A percentile compares a stretch with the other conserved stretches of the same genome.
These are phyloP conservation scores for Aegilops sharonensis DNA, from an alignment of 176 grass and related monocot genomes.

Conservation along the genomic window DNA sequence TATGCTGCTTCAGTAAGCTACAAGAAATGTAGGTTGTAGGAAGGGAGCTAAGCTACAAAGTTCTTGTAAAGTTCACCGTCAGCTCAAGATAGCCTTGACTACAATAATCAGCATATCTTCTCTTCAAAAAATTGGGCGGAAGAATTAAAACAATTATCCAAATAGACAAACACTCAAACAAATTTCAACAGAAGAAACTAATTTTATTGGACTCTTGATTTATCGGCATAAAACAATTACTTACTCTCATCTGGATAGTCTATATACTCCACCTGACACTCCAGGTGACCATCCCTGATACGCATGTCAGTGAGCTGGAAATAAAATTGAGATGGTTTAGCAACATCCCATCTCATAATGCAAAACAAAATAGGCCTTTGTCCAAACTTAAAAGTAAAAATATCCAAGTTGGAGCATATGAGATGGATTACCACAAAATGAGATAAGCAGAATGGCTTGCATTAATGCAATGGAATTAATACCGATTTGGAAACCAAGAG, in stretches of 20 bases:
- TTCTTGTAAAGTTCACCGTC: too few species aligned
- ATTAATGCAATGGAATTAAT: background rate
- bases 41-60: too few species aligned
- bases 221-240: constrained; percentile 19
- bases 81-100: too few species aligned
- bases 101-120: too few species aligned
- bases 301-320: constrained; percentile 43
- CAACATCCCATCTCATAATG: background rate
- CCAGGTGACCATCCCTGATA: constrained; percentile 17
- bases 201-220: background rate
- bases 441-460: background rate
- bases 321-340: background rate
- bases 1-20: too few species aligned
- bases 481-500: background rate
- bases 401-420: background rate
- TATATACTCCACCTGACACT: constrained; percentile 42
- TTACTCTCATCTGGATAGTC: constrained; percentile 76
- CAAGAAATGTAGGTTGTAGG: too few species aligned
- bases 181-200: background rate
- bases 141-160: background rate
- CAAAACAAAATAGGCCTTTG: background rate
- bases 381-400: background rate
- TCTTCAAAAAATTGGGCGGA: too few species aligned
- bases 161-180: background rate
- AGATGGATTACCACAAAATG: constrained; percentile 8